These are phyloP conservation scores for Termitomyces heimii DNA, from an alignment of 768 basidiomycete genomes.

Conservation along the genomic window DNA sequence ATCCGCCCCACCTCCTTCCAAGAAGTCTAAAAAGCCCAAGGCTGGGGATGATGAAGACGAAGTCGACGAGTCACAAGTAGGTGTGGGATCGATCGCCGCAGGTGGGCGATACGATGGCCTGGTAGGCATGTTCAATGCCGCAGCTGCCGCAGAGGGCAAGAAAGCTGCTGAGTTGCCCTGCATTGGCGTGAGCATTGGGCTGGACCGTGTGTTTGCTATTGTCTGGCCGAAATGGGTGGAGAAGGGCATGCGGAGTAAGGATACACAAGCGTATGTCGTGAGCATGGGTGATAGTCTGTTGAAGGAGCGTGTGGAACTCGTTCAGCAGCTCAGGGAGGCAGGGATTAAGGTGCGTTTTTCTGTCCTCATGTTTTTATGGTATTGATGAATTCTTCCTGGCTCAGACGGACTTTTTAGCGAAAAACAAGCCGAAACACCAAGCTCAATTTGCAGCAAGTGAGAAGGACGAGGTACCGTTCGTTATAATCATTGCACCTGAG, in stretches of 20 bases:
- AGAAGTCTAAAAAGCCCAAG: slow-evolving; percentile 40
- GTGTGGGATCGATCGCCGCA: slow-evolving; percentile 98
- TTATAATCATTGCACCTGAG: slow-evolving; percentile 82
- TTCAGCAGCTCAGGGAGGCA: slow-evolving; percentile 72
- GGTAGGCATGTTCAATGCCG: slow-evolving; percentile 85
- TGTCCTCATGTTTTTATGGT: not conserved
- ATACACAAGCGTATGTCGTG: slow-evolving; percentile 93
- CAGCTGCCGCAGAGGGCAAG: slow-evolving; percentile 73
- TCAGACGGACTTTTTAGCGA: slow-evolving; percentile 89
- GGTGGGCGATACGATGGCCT: slow-evolving; percentile 96
- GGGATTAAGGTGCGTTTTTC: slow-evolving; percentile 72
- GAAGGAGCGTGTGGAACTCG: slow-evolving; percentile 77
- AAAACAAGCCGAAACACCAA: slow-evolving; percentile 83
- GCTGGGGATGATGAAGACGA: slow-evolving; percentile 64
- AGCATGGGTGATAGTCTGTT: slow-evolving; percentile 86
- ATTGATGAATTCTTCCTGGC: not conserved
- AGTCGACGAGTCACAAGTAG: slow-evolving; percentile 87
- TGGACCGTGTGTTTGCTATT: slow-evolving; percentile 91
- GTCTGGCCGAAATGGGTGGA: slow-evolving; percentile 85
- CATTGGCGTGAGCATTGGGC: slow-evolving; percentile 87
- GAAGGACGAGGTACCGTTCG: slow-evolving; percentile 89
- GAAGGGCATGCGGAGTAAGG: slow-evolving; percentile 74
- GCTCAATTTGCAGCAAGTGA: slow-evolving; percentile 89
- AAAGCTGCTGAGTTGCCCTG: slow-evolving; percentile 68
- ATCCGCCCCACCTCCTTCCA: slow-evolving; percentile 21